phyloP scores from a whole-genome alignment of 192 early-diverging fungal species.

The Phycomyces blakesleeanus region DNA sequence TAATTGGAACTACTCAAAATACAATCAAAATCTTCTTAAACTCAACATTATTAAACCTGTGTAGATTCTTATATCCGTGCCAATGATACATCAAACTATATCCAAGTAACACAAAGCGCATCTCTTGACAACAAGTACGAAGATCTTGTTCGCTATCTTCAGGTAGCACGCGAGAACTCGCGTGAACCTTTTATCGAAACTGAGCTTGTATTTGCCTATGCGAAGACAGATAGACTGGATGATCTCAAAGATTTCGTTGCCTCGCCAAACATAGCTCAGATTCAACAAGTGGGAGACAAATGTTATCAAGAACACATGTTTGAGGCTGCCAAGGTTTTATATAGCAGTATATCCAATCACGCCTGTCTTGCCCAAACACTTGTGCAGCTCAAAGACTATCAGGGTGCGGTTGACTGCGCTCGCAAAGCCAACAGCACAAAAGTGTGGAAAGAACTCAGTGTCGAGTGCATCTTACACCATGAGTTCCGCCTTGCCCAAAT shows the following conservation, averaged over 20 bases:
- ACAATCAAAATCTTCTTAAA: too few species aligned
- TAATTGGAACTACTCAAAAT: too few species aligned
- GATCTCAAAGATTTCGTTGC: slow-evolving; percentile 95
- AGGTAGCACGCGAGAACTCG: slow-evolving; percentile 90
- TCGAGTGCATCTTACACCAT: slow-evolving; percentile 88
- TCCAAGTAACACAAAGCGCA: slow-evolving; percentile 83
- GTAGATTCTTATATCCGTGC: slow-evolving; percentile 94
- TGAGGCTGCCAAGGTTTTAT: slow-evolving; percentile 91
- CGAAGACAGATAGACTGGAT: slow-evolving; percentile 85
- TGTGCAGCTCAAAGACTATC: slow-evolving; percentile 92
- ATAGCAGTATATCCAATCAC: slow-evolving; percentile 96
- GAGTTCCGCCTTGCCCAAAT: slow-evolving; percentile 98
- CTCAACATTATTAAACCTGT: too few species aligned
- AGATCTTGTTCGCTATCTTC: slow-evolving; percentile 88
- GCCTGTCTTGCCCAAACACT: slow-evolving; percentile 93
- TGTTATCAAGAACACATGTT: slow-evolving; percentile 92
- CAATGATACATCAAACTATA: slow-evolving; percentile 84
- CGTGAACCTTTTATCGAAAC: slow-evolving; percentile 94
- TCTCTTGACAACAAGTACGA: slow-evolving; percentile 85
- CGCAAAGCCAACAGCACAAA: slow-evolving; percentile 97
- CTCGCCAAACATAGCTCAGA: slow-evolving; percentile 91
- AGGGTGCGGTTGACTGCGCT: slow-evolving; percentile 95
- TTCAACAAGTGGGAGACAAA: slow-evolving; percentile 88
- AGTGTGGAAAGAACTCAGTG: slow-evolving; percentile 99
- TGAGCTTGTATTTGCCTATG: slow-evolving; percentile 93